Evolutionary conservation across 805 yeast genomes (phyloP).

Genomic region (Torulaspora microellipsoides): DNA sequence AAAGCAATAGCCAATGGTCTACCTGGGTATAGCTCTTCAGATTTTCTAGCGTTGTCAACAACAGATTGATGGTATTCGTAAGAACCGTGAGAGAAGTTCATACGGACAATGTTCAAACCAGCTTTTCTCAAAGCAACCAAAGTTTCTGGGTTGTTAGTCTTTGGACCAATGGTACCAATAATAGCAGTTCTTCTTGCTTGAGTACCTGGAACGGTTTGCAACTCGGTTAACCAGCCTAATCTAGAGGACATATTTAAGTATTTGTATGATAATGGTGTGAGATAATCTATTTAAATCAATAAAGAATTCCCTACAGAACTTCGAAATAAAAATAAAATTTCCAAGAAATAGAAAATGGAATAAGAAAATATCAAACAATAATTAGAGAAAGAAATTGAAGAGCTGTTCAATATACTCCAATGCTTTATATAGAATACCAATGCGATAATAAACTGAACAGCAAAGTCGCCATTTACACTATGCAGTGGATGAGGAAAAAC

Average conservation of each 20-base stretch:
- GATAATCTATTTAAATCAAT: slow-evolving; percentile 8
- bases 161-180: slow-evolving; percentile 98
- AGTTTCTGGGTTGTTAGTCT: slow-evolving; percentile 85
- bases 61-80: slow-evolving; percentile 97
- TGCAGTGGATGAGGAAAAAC: too few species aligned
- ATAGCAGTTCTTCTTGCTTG: slow-evolving; percentile 90
- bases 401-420: neutral
- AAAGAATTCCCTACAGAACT: slow-evolving; percentile 7
- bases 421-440: slow-evolving; percentile 4
- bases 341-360: neutral
- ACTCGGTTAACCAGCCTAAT: slow-evolving; percentile 78
- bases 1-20: slow-evolving; percentile 98
- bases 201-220: slow-evolving; percentile 75
- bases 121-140: slow-evolving; percentile 89
- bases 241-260: slow-evolving; percentile 41
- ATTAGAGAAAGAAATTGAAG: neutral
- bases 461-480: too few species aligned
- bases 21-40: slow-evolving; percentile 85
- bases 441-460: slow-evolving; percentile 3
- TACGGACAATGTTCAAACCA: slow-evolving; percentile 95
- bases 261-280: slow-evolving; percentile 4
- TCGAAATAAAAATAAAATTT: neutral
- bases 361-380: neutral
- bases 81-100: slow-evolving; percentile 99
- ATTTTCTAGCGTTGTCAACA: slow-evolving; percentile 92